Evolutionary conservation across 805 yeast genomes (phyloP).

Genomic region (Debaryomyces maramus): DNA sequence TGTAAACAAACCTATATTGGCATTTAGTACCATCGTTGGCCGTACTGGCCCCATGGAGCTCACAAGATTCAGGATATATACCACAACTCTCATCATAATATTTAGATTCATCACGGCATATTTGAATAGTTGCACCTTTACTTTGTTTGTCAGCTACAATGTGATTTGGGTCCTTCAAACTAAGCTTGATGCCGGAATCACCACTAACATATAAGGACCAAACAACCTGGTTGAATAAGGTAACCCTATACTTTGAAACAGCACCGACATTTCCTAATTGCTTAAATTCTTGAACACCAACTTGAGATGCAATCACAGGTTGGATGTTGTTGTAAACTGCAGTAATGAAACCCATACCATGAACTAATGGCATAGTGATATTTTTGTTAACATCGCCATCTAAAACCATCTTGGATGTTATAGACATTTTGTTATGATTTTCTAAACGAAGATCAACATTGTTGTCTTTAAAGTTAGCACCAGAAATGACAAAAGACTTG

Average conservation of each 20-base stretch:
- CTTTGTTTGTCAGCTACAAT: slow-evolving; percentile 42
- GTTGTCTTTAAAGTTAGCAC: slow-evolving; percentile 20
- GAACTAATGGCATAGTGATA: slow-evolving; percentile 60
- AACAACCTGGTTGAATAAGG: slow-evolving; percentile 53
- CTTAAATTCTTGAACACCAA: slow-evolving; percentile 59
- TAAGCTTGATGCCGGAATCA: slow-evolving; percentile 16
- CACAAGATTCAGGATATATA: slow-evolving; percentile 23
- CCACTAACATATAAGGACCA: slow-evolving; percentile 68
- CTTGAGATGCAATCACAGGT: slow-evolving; percentile 59
- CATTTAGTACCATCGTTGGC: slow-evolving; percentile 21
- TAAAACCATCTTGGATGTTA: slow-evolving; percentile 19
- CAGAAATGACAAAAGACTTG: slow-evolving; percentile 54
- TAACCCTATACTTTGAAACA: slow-evolving; percentile 51
- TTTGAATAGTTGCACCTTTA: slow-evolving; percentile 53
- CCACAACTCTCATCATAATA: slow-evolving; percentile 37
- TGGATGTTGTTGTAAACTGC: slow-evolving; percentile 52
- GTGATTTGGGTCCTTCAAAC: slow-evolving; percentile 38
- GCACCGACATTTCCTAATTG: slow-evolving; percentile 36
- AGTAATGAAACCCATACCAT: slow-evolving; percentile 81
- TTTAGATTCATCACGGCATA: slow-evolving; percentile 49
- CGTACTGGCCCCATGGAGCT: slow-evolving; percentile 14
- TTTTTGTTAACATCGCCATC: slow-evolving; percentile 10
- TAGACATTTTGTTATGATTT: slow-evolving; percentile 33
- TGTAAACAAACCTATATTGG: slow-evolving; percentile 30
- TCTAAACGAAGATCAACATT: slow-evolving; percentile 20